Evolutionary conservation across 2,329 filamentous ascomycete genomes (phyloP).

Genomic region (Trichophyton benhamiae): DNA sequence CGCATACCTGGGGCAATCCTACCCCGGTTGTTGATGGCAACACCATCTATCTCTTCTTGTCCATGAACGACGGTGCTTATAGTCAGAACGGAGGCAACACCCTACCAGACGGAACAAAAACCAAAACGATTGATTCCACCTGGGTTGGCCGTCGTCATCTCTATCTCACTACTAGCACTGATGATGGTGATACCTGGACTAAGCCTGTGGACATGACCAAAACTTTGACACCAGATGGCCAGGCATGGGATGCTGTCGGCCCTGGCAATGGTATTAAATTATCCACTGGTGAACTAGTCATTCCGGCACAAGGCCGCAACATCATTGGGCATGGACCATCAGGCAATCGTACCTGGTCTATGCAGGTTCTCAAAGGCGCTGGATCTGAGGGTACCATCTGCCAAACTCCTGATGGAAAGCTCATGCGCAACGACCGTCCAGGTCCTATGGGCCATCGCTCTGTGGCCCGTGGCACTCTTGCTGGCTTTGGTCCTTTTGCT

Average conservation of each 20-base stretch:
- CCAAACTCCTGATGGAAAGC: conserved; percentile 6
- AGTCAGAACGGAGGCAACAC: conserved; percentile 18
- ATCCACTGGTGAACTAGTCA: conserved; percentile 14
- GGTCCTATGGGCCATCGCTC: neutral
- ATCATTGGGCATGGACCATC: conserved; percentile 15
- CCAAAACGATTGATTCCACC: conserved; percentile 14
- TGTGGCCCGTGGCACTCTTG: conserved; percentile 2
- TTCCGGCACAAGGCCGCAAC: conserved; percentile 17
- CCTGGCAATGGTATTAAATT: conserved; percentile 17
- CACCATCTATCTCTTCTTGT: conserved; percentile 23
- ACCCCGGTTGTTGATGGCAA: conserved; percentile 21
- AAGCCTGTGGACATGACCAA: conserved; percentile 17
- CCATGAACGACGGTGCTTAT: conserved; percentile 20
- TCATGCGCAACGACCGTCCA: conserved; percentile 7
- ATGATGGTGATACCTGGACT: conserved; percentile 19
- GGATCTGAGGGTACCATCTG: conserved; percentile 7
- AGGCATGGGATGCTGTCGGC: conserved; percentile 17
- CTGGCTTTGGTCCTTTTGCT: conserved; percentile 2
- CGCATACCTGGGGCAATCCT: conserved; percentile 22
- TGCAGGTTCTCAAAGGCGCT: conserved; percentile 3
- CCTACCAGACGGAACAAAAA: conserved; percentile 15
- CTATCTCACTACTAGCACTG: conserved; percentile 16
- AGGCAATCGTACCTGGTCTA: conserved; percentile 16
- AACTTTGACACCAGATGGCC: conserved; percentile 13
- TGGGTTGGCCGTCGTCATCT: conserved; percentile 18